Base-by-base conservation (phyloP, 1,284 basidiomycete species). In the Kalmanozyma brasiliensis region DNA sequence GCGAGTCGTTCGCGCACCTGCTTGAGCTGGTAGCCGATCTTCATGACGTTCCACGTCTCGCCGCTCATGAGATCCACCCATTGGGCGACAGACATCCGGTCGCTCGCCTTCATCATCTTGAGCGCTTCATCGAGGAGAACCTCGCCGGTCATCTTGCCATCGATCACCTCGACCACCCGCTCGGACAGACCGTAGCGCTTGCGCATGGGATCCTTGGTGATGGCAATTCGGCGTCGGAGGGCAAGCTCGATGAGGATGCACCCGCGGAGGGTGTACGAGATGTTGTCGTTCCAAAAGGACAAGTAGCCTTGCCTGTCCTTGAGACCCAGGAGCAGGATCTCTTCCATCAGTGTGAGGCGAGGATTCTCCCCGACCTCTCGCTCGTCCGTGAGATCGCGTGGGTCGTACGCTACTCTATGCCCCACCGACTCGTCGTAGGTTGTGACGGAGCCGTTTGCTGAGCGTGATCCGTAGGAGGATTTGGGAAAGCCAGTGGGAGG, bases 301-400 rank as follows among this genome's bases (percentile, higher is more conserved):
- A 82, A 73, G 49, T 81, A 82, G 46, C 79, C 80, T 49, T 92
- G 91, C 78, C 91, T 91, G 84, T 94, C 93, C 81, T 94, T 94
- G 48, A 93, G 85, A 2, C 96, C 95, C 14, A 98, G 85, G 52
- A 98, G 84, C 52, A 98, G 84, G 16, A 98, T 89, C 84, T 98
- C 96, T 84, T 98, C 95, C 91, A 98, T 93, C 56, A 98, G 87
- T 9, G 95, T 98, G 73, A 98, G 85, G 61, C 87, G 86, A 0
- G 95, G 96, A 82, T 91, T 87, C 81, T 88, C 88, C 33, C 85
- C 85, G 56, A 89, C 88, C 82, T 96, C 92, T 43, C 87, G 85
- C 44, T 88, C 89, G 76, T 89, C 86, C 74, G 90, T 88, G 71
- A 97, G 84, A 84, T 98, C 96, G 53, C 94, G 85, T 1, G 94